A percentile compares a stretch with the other conserved stretches of the same genome.
Evolutionary conservation across 2,329 filamentous ascomycete species (phyloP).

Genomic region (Paramyrothecium sp.): DNA sequence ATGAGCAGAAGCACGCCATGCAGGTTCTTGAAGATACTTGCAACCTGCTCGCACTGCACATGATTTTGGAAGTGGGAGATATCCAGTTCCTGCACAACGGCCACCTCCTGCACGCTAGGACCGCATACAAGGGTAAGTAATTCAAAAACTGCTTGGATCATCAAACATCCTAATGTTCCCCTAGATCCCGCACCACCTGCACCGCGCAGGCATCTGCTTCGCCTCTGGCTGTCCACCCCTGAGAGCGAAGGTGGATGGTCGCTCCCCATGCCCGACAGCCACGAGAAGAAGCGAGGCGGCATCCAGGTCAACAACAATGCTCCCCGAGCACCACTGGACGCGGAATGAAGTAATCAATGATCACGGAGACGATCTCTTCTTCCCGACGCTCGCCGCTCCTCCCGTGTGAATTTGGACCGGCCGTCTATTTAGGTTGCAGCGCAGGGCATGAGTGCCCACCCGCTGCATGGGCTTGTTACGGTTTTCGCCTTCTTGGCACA

Average conservation of each 20-base stretch:
- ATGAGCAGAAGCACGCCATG: constrained; percentile 68
- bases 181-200: constrained; percentile 58
- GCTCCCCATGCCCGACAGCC: constrained; percentile 76
- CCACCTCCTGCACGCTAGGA: constrained; percentile 79
- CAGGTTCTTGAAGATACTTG: constrained; percentile 66
- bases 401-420: too few relatives aligned
- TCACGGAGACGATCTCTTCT: too few relatives aligned
- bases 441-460: too few relatives aligned
- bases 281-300: constrained; percentile 83
- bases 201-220: constrained; percentile 75
- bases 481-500: too few relatives aligned
- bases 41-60: constrained; percentile 70
- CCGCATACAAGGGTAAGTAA: constrained; percentile 60
- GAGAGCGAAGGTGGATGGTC: constrained; percentile 83
- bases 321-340: constrained; percentile 73
- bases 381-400: too few relatives aligned
- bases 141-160: neutral
- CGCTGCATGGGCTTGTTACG: too few relatives aligned
- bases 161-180: constrained; percentile 12
- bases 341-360: constrained; percentile 53
- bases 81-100: constrained; percentile 83
- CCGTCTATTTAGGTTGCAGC: too few relatives aligned
- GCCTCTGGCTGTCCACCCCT: constrained; percentile 81
- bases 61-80: constrained; percentile 83
- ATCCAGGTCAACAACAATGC: constrained; percentile 83